Conservation (phyloP, 257 asterid genomes). For the Penstemon barbatus region DNA sequence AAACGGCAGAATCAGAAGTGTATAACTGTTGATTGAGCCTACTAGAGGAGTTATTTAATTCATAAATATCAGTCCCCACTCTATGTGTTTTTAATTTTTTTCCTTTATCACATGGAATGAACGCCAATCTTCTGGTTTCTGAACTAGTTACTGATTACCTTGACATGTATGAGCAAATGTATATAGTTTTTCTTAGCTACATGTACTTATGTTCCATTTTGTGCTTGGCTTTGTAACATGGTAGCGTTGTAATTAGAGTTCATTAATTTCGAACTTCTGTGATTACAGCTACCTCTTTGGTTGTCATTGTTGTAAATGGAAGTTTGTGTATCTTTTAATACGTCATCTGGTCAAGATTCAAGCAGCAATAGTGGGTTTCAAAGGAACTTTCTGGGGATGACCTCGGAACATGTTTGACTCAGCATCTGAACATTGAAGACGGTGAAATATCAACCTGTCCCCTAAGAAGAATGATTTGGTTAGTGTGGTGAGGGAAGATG, state of each 20-base stretch:
- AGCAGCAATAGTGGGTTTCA: constrained; percentile 35
- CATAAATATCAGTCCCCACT: neutral
- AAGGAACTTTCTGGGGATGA: constrained; percentile 48
- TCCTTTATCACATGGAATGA: neutral
- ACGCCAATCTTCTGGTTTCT: neutral
- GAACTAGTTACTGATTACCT: neutral
- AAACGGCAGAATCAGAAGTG: neutral
- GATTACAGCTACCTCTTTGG: constrained; percentile 33
- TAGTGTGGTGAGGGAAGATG: constrained; percentile 34
- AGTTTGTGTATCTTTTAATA: constrained; percentile 40
- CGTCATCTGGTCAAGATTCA: constrained; percentile 45
- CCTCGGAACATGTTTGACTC: constrained; percentile 47
- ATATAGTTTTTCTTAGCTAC: neutral
- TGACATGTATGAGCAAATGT: neutral
- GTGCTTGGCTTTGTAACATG: constrained; percentile 16
- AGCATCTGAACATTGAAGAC: constrained; percentile 39
- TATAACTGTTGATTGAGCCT: neutral
- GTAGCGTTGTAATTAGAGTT: neutral
- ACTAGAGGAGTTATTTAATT: neutral
- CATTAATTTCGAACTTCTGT: neutral
- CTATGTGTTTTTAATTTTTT: neutral
- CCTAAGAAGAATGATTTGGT: constrained; percentile 27
- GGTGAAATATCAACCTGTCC: constrained; percentile 33
- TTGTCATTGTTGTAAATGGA: constrained; percentile 54
- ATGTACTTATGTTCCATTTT: neutral